Base-by-base conservation (phyloP, 1,284 basidiomycete genomes). In the Sporisorium graminicola region DNA sequence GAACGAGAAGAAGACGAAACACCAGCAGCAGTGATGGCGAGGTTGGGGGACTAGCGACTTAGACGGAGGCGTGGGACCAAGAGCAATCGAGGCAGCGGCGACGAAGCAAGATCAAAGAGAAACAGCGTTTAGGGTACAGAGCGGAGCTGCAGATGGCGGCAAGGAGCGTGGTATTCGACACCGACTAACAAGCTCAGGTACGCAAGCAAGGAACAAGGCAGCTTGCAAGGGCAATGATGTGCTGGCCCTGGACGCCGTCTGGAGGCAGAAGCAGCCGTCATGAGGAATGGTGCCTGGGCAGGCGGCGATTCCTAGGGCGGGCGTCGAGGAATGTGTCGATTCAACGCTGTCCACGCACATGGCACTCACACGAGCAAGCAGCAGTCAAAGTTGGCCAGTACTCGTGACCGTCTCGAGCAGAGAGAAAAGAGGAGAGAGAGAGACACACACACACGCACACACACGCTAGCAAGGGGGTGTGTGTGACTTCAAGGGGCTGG, bases 171-270 rank as follows among this genome's bases (percentile, higher is more conserved):
- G 57, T 33, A 64, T 42, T 40, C 24, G 35, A 31, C 22, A 31
- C 27, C n/a, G 29, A 33, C 27, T 27, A 20, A 8, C 47, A 59
- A 64, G 53, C 24, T 59, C 65, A 60, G 58, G 60, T 44, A 64
- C 58, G 51, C 54, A 65, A 57, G 51, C 54, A 65, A 57, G 58
- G 70, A 62, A 66, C 55, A 31, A 40, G 27, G 53, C 29, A 16
- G 35, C 20, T 44, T 40, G 37, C 26, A 53, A 63, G 37, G 62
- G 24, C 27, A 49, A 46, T 26, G 46, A 58, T 40, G 33, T 31
- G 49, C 49, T 50, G 49, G 49, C 29, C 26, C 20, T 20, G 27
- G 24, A 47, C 44, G 24, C 14, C 26, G 44, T 14, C 13, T 5
- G 5, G 29, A 47, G 16, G 49, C 31, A 31, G 47, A 10, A 5